phyloP scores from a whole-genome alignment of 345 rosid genomes.

The Linum trigynum region DNA sequence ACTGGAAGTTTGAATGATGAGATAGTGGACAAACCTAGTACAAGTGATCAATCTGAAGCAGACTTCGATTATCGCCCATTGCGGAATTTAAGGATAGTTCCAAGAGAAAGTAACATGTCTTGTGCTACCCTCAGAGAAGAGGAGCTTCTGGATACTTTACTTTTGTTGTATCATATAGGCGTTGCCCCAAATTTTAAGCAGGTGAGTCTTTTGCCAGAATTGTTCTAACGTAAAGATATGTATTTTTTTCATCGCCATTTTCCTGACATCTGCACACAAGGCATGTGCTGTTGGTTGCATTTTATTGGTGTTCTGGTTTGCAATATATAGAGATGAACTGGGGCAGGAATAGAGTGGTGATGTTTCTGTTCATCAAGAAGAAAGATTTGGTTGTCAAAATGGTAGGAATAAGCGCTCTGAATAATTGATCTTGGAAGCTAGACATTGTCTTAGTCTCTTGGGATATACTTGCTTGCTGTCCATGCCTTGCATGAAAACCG shows the following conservation, averaged over 20 bases:
- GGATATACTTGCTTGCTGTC: background rate
- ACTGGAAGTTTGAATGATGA: slow-evolving; percentile 72
- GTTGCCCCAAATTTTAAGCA: slow-evolving; percentile 96
- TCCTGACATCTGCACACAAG: background rate
- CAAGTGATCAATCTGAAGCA: slow-evolving; percentile 76
- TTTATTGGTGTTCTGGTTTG: background rate
- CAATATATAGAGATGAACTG: too few relatives aligned
- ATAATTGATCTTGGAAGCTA: background rate
- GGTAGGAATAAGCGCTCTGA: background rate
- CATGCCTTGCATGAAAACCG: background rate
- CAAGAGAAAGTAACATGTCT: slow-evolving; percentile 45
- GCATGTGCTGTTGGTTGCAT: background rate
- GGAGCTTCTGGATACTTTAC: slow-evolving; percentile 75
- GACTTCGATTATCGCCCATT: slow-evolving; percentile 69
- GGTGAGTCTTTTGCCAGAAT: slow-evolving; percentile 31
- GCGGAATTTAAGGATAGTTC: slow-evolving; percentile 37
- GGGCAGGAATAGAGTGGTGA: background rate
- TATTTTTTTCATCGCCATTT: background rate
- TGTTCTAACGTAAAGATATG: background rate
- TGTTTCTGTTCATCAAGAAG: background rate
- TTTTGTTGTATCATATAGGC: slow-evolving; percentile 75
- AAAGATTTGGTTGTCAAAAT: background rate
- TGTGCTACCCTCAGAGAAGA: slow-evolving; percentile 73
- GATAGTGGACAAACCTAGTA: slow-evolving; percentile 82
- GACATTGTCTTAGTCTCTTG: background rate